A percentile compares a stretch with the other conserved stretches of the same genome.
phyloP scores from a whole-genome alignment of 805 yeast genomes.

The Tetrapisispora fleetii region DNA sequence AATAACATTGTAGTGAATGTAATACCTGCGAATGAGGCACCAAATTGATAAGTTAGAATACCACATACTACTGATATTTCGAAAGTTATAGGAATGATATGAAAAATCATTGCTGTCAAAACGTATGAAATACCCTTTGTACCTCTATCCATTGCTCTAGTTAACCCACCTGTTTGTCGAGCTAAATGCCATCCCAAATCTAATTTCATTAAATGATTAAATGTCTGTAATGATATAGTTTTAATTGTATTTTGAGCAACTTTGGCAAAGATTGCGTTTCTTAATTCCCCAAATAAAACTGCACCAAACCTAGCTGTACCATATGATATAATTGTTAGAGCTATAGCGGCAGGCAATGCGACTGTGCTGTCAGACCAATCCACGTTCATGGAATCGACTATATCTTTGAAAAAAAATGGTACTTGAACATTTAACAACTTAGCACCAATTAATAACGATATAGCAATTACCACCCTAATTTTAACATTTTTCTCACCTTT shows the following conservation, averaged over 20 bases:
- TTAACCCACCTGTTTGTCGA: slow-evolving; percentile 90
- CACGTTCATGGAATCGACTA: slow-evolving; percentile 85
- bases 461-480: slow-evolving; percentile 65
- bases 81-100: slow-evolving; percentile 83
- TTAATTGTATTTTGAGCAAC: slow-evolving; percentile 93
- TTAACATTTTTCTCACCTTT: slow-evolving; percentile 55
- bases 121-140: slow-evolving; percentile 95
- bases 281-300: slow-evolving; percentile 83
- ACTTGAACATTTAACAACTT: slow-evolving; percentile 89
- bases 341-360: slow-evolving; percentile 43
- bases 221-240: slow-evolving; percentile 80
- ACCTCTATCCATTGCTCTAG: slow-evolving; percentile 95
- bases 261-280: slow-evolving; percentile 91
- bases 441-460: slow-evolving; percentile 63
- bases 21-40: slow-evolving; percentile 78
- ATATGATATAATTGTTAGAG: slow-evolving; percentile 67
- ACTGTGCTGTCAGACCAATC: slow-evolving; percentile 70
- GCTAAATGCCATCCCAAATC: slow-evolving; percentile 86
- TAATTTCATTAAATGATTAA: slow-evolving; percentile 68
- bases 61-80: slow-evolving; percentile 93
- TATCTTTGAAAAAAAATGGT: slow-evolving; percentile 84
- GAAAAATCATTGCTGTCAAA: slow-evolving; percentile 93
- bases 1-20: slow-evolving; percentile 83
- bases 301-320: slow-evolving; percentile 94
- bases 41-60: slow-evolving; percentile 86